A percentile compares a stretch with the other conserved stretches of the same genome.
phyloP scores from a whole-genome alignment of 805 yeast genomes.

The Candida golubevii region DNA sequence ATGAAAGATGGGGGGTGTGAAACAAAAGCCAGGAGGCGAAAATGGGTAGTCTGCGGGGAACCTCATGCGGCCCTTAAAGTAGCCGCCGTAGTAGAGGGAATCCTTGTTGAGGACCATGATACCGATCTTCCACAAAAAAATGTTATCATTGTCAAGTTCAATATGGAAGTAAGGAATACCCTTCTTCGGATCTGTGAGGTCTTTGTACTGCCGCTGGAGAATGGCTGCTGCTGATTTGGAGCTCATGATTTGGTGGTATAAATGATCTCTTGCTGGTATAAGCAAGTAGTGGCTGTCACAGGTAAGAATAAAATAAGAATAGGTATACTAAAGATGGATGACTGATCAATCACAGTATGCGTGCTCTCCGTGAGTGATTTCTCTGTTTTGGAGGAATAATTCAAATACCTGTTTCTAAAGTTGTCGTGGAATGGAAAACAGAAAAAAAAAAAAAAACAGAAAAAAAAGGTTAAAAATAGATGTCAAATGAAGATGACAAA shows the following conservation, averaged over 20 bases:
- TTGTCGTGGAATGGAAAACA: too few relatives aligned
- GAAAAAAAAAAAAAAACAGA: background rate
- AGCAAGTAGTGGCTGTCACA: too few relatives aligned
- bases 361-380: too few relatives aligned
- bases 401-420: background rate
- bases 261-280: too few relatives aligned
- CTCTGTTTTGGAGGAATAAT: background rate
- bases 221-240: slow-evolving; percentile 72
- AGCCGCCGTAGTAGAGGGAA: slow-evolving; percentile 91
- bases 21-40: slow-evolving; percentile 87
- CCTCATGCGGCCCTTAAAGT: slow-evolving; percentile 88
- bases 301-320: too few relatives aligned
- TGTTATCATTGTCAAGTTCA: slow-evolving; percentile 54
- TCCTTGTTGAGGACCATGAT: slow-evolving; percentile 88
- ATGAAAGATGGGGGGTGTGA: slow-evolving; percentile 90
- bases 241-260: slow-evolving; percentile 24
- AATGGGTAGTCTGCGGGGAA: slow-evolving; percentile 91
- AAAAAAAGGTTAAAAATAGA: background rate
- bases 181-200: slow-evolving; percentile 87
- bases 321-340: background rate
- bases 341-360: too few relatives aligned
- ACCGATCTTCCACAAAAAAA: slow-evolving; percentile 75
- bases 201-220: slow-evolving; percentile 88
- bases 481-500: background rate
- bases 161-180: slow-evolving; percentile 61